Base-by-base conservation (phyloP, 306 rosid genomes). In the Pachyrhizus erosus region DNA sequence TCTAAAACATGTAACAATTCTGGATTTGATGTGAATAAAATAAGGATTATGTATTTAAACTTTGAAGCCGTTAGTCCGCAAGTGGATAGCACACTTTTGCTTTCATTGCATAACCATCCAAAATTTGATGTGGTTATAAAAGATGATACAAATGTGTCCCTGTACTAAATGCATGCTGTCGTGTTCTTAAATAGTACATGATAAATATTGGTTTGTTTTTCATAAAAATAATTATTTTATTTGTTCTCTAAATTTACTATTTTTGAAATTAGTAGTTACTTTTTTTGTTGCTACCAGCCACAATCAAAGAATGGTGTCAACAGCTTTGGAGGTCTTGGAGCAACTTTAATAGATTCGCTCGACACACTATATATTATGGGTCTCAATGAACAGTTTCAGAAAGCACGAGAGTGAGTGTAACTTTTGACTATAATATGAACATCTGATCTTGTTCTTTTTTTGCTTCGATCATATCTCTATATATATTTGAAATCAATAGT, bases 261-360 rank as follows among this genome's bases (percentile, higher is more conserved):
- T 26, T 88, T 49, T 12, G 39, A n/a, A 5, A 73, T 82, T 87
- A 76, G 87, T 86, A 21, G 34, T 76, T 78, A 24, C n/a, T 70
- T 75, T 70, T 80, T 73, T 49, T 83, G 43, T 72, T 76, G 61
- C 71, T 84, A 71, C 86, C 94, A 96, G 99, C 99, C 99, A 3
- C 98, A 96, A 82, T 82, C 98, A 54, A 93, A 90, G 90, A 88
- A 71, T 80, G 99, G 99, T 87, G 91, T 91, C 71, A 84, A 96
- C 88, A 92, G 99, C 94, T 96, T 96, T 85, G 98, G 99, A 85
- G 98, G 99, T 75, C 98, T 96, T 84, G 99, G 99, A 87, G 99
- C 99, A 82, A 96, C 99, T 75, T 33, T 96, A 90, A 68, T 96
- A 72, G 99, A 96, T 78, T 89, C 99, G 77, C 99, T 96, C 64